Percentiles rank a stretch among this genome's conserved stretches.
These are phyloP conservation scores for Mortierella sp. DNA, from an alignment of 371 early-diverging fungal species.

Conservation along the genomic window DNA sequence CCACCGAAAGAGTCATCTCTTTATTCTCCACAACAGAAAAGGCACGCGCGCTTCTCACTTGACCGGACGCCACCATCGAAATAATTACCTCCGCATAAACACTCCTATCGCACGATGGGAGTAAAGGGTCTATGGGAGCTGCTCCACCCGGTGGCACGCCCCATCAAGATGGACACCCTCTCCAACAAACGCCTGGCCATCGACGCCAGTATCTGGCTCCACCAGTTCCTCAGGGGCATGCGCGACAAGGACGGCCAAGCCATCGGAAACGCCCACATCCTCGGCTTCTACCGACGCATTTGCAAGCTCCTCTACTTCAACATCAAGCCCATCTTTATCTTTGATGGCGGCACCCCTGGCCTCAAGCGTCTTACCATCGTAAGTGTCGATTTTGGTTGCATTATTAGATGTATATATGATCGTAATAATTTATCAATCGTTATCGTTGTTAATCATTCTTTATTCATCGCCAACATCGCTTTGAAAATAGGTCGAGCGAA, in stretches of 20 bases:
- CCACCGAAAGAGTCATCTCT: too few species aligned
- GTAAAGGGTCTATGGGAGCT: slow-evolving; percentile 97
- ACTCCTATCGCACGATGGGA: slow-evolving; percentile 80
- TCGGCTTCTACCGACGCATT: slow-evolving; percentile 95
- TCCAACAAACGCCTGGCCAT: slow-evolving; percentile 85
- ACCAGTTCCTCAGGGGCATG: slow-evolving; percentile 96
- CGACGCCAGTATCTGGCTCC: slow-evolving; percentile 98
- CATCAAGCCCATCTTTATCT: slow-evolving; percentile 95
- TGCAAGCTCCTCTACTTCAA: slow-evolving; percentile 94
- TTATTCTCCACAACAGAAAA: too few species aligned
- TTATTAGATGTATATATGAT: slow-evolving; percentile 7
- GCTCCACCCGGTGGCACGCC: slow-evolving; percentile 84
- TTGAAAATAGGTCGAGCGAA: slow-evolving; percentile 65
- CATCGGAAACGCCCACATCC: slow-evolving; percentile 84
- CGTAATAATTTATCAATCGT: not conserved
- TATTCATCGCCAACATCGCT: not conserved
- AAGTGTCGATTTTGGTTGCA: slow-evolving; percentile 31
- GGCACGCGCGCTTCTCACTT: not conserved
- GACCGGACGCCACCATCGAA: not conserved
- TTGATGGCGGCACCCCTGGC: slow-evolving; percentile 93
- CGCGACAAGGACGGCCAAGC: slow-evolving; percentile 89
- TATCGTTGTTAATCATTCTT: not conserved
- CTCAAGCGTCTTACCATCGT: slow-evolving; percentile 87
- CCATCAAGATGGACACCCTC: slow-evolving; percentile 84
- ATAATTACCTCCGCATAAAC: not conserved